phyloP scores from a whole-genome alignment of 768 basidiomycete genomes.

The Rhodosporidiobolus sp. region DNA sequence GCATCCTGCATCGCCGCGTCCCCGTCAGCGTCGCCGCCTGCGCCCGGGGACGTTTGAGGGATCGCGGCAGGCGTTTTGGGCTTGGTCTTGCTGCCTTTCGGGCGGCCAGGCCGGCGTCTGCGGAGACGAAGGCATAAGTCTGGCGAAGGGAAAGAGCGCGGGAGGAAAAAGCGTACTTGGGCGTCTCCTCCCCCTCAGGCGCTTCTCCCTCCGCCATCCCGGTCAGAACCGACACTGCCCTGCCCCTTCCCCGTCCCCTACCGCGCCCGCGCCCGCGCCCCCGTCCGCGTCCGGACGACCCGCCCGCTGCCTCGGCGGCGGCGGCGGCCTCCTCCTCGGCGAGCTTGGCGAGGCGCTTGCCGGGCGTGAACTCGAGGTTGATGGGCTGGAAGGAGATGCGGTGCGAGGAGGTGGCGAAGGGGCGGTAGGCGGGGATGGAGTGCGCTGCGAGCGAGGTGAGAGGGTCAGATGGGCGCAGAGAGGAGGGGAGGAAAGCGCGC shows the following conservation, averaged over 20 bases:
- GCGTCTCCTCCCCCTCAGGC: neutral
- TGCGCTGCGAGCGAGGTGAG: neutral
- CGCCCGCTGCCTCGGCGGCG: neutral
- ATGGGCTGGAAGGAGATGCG: constrained; percentile 28
- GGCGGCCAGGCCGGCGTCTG: neutral
- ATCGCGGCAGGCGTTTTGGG: neutral
- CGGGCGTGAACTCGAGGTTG: constrained; percentile 1
- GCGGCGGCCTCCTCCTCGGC: neutral
- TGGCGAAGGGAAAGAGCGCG: neutral
- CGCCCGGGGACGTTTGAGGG: no score
- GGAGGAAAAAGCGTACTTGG: neutral
- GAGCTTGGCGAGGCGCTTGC: neutral
- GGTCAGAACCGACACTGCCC: no score
- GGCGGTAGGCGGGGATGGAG: neutral
- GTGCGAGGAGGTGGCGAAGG: constrained; percentile 16
- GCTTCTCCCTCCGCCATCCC: neutral
- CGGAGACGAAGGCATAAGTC: no score
- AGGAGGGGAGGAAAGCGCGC: neutral
- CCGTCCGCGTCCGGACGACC: neutral
- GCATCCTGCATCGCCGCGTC: no score
- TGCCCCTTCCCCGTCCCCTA: neutral
- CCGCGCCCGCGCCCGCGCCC: constrained; percentile 15
- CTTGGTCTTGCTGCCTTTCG: constrained; percentile 17
- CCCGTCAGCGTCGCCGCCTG: neutral
- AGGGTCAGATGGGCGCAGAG: neutral